Evolutionary conservation across 2,329 filamentous ascomycete species (phyloP).

Genomic region (Fusarium transvaalense): DNA sequence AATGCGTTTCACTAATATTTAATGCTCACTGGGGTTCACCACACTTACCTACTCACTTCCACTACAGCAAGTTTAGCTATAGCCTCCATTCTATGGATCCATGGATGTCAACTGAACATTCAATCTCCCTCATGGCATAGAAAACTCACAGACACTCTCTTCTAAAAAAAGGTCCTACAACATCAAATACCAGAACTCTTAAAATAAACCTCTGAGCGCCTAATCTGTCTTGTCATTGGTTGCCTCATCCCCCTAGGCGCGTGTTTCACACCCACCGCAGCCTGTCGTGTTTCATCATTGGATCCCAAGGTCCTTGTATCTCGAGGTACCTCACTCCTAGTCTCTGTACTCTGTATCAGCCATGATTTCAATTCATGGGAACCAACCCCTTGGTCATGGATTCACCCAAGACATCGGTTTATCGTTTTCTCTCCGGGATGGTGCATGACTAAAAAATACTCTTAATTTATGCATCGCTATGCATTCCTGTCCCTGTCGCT

Average conservation of each 20-base stretch:
- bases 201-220: constrained; percentile 46
- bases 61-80: constrained; percentile 3
- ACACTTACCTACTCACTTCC: neutral
- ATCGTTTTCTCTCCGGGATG: constrained; percentile 19
- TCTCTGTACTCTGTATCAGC: constrained; percentile 49
- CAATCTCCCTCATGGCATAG: neutral
- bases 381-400: constrained; percentile 28
- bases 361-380: constrained; percentile 21
- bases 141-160: neutral
- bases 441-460: constrained; percentile 41
- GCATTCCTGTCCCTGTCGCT: constrained; percentile 10
- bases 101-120: constrained; percentile 9
- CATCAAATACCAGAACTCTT: constrained; percentile 10
- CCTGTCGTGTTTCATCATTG: constrained; percentile 46
- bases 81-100: no score
- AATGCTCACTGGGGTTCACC: constrained; percentile 3
- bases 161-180: neutral
- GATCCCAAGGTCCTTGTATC: constrained; percentile 37
- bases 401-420: constrained; percentile 10
- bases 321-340: constrained; percentile 24
- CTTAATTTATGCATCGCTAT: constrained; percentile 6
- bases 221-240: constrained; percentile 50
- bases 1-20: constrained; percentile 20
- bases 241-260: constrained; percentile 34
- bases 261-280: constrained; percentile 48